Conservation (phyloP, 371 early-diverging fungal species). For the Spraguea lophii region DNA sequence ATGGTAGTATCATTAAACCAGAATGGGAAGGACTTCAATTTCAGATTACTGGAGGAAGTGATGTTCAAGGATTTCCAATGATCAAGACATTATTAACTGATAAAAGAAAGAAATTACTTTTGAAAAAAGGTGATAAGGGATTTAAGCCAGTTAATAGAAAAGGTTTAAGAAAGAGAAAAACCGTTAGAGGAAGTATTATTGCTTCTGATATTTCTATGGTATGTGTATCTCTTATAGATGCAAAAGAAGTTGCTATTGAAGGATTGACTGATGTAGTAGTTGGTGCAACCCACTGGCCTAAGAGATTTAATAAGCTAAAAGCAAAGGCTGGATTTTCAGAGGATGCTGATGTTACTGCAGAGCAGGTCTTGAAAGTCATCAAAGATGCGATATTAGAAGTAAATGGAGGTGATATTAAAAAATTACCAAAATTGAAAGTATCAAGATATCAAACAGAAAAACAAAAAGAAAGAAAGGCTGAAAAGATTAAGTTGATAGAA, state of each 20-base stretch:
- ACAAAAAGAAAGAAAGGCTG: background rate
- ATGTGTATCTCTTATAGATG: conserved; percentile 74
- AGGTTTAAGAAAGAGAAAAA: conserved; percentile 94
- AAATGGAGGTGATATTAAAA: conserved; percentile 19
- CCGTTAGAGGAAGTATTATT: conserved; percentile 93
- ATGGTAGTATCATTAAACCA: conserved; percentile 75
- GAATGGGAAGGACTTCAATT: conserved; percentile 95
- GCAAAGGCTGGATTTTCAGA: conserved; percentile 78
- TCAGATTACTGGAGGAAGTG: conserved; percentile 94
- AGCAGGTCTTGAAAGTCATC: conserved; percentile 51
- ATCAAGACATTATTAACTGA: conserved; percentile 67
- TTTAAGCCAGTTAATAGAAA: conserved; percentile 85
- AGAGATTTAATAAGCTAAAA: conserved; percentile 88
- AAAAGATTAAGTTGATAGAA: conserved; percentile 1
- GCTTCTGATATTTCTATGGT: conserved; percentile 74
- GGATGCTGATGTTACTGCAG: conserved; percentile 86
- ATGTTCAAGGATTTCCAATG: conserved; percentile 82
- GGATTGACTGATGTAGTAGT: conserved; percentile 75
- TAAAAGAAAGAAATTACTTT: conserved; percentile 69
- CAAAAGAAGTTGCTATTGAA: conserved; percentile 74
- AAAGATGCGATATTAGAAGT: conserved; percentile 3
- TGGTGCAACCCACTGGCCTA: conserved; percentile 83
- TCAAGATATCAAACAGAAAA: conserved; percentile 5
- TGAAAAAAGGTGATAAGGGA: conserved; percentile 86
- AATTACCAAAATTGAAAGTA: conserved; percentile 25